Evolutionary conservation across 2,329 filamentous ascomycete genomes (phyloP).

Genomic region (Curvularia eragrostidis): DNA sequence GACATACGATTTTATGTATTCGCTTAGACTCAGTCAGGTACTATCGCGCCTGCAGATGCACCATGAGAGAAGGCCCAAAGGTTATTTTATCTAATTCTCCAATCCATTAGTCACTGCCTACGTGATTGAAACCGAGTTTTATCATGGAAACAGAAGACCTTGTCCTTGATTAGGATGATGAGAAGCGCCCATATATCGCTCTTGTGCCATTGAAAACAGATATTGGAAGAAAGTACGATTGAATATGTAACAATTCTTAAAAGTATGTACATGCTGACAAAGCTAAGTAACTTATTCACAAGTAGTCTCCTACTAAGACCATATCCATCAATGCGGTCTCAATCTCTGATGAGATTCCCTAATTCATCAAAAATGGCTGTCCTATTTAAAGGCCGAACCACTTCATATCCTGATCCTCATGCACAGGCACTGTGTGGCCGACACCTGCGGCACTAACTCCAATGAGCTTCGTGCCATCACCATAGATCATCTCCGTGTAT

Average conservation of each 20-base stretch:
- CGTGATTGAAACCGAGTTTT: no score
- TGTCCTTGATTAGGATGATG: no score
- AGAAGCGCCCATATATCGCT: no score
- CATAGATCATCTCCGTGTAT: conserved; percentile 39
- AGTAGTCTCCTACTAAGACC: neutral
- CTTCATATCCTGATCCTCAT: conserved; percentile 18
- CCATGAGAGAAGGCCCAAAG: no score
- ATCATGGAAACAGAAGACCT: no score
- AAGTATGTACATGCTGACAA: neutral
- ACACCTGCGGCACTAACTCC: conserved; percentile 33
- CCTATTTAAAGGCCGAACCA: conserved; percentile 17
- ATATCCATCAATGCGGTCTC: neutral
- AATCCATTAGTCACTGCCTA: no score
- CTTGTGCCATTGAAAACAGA: no score
- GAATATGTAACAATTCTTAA: neutral
- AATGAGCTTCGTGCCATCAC: conserved; percentile 35
- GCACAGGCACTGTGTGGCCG: conserved; percentile 35
- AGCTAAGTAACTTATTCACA: neutral
- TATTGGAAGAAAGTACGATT: no score
- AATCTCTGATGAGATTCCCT: neutral
- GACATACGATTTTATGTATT: no score
- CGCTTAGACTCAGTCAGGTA: no score
- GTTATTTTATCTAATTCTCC: no score
- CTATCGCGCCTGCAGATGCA: no score
- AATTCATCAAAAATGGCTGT: neutral